Evolutionary conservation across 441 rosid species (phyloP).

Genomic region (Macaranga tanarius): DNA sequence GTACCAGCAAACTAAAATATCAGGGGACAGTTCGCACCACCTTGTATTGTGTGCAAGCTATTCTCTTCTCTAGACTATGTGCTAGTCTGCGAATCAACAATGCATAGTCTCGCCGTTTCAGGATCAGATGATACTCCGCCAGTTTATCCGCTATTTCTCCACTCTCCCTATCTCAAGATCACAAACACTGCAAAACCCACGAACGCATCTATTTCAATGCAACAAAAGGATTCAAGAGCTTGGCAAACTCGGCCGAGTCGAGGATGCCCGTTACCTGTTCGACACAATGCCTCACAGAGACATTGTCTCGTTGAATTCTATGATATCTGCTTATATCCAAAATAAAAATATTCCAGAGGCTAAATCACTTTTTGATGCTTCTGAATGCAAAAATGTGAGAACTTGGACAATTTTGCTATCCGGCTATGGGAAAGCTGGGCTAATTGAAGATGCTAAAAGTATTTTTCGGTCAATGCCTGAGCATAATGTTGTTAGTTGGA

Average conservation of each 20-base stretch:
- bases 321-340: slow-evolving; percentile 28
- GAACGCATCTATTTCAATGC: slow-evolving; percentile 11
- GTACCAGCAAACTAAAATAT: too few relatives aligned
- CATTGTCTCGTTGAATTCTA: slow-evolving; percentile 26
- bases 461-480: slow-evolving; percentile 59
- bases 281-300: slow-evolving; percentile 31
- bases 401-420: slow-evolving; percentile 37
- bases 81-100: not conserved
- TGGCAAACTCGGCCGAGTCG: slow-evolving; percentile 22
- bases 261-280: slow-evolving; percentile 33
- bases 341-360: slow-evolving; percentile 24
- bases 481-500: slow-evolving; percentile 64
- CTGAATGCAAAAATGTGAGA: slow-evolving; percentile 24
- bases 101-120: not conserved
- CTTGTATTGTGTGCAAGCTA: not conserved
- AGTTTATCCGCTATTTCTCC: slow-evolving; percentile 14
- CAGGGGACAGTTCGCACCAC: too few relatives aligned
- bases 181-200: not conserved
- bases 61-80: not conserved
- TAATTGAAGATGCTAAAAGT: slow-evolving; percentile 49
- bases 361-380: slow-evolving; percentile 20
- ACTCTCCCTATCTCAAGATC: slow-evolving; percentile 6
- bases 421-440: slow-evolving; percentile 43
- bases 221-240: slow-evolving; percentile 22
- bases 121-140: slow-evolving; percentile 2